A percentile compares a stretch with the other conserved stretches of the same genome.
Evolutionary conservation across 1,284 basidiomycete genomes (phyloP).

Genomic region (Heterobasidion occidentale): DNA sequence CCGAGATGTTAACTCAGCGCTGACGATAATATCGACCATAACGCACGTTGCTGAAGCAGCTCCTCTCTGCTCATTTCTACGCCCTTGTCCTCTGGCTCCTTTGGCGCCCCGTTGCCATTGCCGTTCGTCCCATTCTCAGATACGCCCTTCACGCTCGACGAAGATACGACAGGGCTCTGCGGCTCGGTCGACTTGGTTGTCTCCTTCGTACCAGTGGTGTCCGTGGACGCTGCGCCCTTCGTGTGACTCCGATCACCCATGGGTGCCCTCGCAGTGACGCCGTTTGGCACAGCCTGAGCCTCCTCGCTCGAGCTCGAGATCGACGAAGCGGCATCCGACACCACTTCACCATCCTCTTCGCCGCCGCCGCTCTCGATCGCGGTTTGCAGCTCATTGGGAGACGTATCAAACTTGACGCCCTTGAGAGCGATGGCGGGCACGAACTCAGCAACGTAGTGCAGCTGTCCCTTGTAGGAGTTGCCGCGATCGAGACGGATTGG

Average conservation of each 20-base stretch:
- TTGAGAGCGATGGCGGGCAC: slow-evolving; percentile 78
- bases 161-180: slow-evolving; percentile 1
- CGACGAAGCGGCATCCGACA: slow-evolving; percentile 20
- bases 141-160: neutral
- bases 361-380: slow-evolving; percentile 26
- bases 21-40: neutral
- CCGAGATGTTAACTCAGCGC: neutral
- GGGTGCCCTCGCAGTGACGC: slow-evolving; percentile 30
- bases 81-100: slow-evolving; percentile 22
- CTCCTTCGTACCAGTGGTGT: slow-evolving; percentile 12
- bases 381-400: slow-evolving; percentile 34
- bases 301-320: slow-evolving; percentile 24
- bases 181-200: slow-evolving; percentile 18
- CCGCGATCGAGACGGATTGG: slow-evolving; percentile 69
- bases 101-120: neutral
- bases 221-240: slow-evolving; percentile 21
- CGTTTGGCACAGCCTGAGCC: slow-evolving; percentile 30
- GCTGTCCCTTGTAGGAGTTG: slow-evolving; percentile 67
- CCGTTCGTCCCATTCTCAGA: slow-evolving; percentile 12
- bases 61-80: slow-evolving; percentile 50
- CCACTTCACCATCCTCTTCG: slow-evolving; percentile 26
- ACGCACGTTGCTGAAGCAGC: slow-evolving; percentile 65
- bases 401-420: slow-evolving; percentile 64
- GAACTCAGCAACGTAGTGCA: slow-evolving; percentile 86
- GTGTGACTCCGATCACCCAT: slow-evolving; percentile 17